Base-by-base conservation (phyloP, 2,329 filamentous ascomycete genomes). In the Alternaria novae-zelandiae region DNA sequence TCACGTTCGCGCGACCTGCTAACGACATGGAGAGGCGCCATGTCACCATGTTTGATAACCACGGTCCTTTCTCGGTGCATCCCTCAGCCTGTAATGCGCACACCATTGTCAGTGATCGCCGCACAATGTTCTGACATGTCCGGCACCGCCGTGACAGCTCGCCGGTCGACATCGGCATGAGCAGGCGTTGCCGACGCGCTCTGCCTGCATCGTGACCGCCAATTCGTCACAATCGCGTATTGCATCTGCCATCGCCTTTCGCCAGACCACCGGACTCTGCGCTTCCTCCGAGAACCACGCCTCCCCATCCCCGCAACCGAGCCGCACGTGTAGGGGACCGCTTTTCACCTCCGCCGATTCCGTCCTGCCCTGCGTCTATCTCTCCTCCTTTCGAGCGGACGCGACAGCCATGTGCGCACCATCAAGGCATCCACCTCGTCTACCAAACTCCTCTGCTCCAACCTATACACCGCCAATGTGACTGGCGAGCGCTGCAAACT, bases 101-200 rank as follows among this genome's bases (percentile, higher is more conserved):
- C 41, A 41, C 41, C 36, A 30, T 21, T 17, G 60, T 43, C 21
- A 54, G 21, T 49, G 36, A 59, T 59, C 43, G 43, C n/a, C 47
- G 41, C 49, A 46, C 20, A 41, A 6, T 45, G n/a, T 59, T 59
- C 28, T 62, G 47, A 54, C 49, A 51, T 59, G 56, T 49, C 41
- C 43, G 46, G 26, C 32, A 55, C 36, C 49, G 55, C 49, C 20
- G 23, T 49, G 41, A 44, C 47, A 50, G 36, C 53, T 25, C 53
- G 53, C 56, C 65, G 63, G 61, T 64, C 26, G 53, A 62, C 57
- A 64, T 70, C 68, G 69, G 64, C 69, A 62, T 41, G 66, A n/a
- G 53, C 44, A 61, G 36, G 36, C 36, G 36, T 41, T 44, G 5
- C 53, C 53, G 53, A 57, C 45, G 53, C 45, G 36, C 49, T 36